Conservation (phyloP, 768 basidiomycete species). For the Porpolomopsis calyptriformis region DNA sequence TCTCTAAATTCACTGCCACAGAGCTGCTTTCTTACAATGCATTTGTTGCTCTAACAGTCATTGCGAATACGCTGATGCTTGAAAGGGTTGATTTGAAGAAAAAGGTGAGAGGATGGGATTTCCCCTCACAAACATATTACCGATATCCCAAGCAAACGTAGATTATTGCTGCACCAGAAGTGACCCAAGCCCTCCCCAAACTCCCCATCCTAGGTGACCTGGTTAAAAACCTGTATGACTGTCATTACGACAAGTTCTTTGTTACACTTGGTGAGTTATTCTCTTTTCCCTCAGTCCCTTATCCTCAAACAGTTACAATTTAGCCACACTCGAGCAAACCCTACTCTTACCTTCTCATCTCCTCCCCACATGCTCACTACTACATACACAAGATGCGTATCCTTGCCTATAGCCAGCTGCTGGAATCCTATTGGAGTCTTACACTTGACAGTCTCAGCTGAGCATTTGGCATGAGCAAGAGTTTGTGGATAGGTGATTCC, state of each 20-base stretch:
- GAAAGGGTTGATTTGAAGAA: constrained; percentile 83
- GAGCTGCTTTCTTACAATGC: constrained; percentile 84
- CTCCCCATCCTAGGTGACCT: constrained; percentile 75
- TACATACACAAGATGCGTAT: constrained; percentile 96
- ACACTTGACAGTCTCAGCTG: too few relatives aligned
- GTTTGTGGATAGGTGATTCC: too few relatives aligned
- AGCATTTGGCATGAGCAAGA: too few relatives aligned
- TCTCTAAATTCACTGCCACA: constrained; percentile 89
- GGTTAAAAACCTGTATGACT: constrained; percentile 81
- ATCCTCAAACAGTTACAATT: constrained; percentile 4
- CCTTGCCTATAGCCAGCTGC: constrained; percentile 79
- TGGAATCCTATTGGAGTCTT: too few relatives aligned
- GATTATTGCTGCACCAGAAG: too few relatives aligned
- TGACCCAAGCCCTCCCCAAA: too few relatives aligned
- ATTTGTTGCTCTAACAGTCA: too few relatives aligned
- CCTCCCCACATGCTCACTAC: constrained; percentile 76
- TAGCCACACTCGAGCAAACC: constrained; percentile 81
- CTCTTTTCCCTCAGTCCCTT: constrained; percentile 1
- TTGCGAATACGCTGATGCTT: constrained; percentile 66
- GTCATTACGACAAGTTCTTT: constrained; percentile 93
- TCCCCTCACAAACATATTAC: too few relatives aligned
- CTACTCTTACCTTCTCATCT: constrained; percentile 82
- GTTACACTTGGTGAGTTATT: too few relatives aligned
- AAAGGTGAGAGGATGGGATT: constrained; percentile 46
- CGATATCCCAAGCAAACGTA: too few relatives aligned